These are phyloP conservation scores for Pelargonium australe DNA, from an alignment of 441 rosid genomes.

Conservation along the genomic window DNA sequence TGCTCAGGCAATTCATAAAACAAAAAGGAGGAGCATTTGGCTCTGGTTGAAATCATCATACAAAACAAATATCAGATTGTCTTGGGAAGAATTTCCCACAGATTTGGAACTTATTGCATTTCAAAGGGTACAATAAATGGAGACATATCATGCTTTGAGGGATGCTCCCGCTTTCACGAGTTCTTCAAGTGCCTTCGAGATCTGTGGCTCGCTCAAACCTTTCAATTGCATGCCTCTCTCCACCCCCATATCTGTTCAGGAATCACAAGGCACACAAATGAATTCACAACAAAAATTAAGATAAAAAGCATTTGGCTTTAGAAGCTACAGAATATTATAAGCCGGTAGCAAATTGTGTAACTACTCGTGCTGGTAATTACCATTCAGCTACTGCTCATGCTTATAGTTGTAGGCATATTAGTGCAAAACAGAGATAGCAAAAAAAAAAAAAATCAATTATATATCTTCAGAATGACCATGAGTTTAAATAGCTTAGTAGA, in stretches of 20 bases:
- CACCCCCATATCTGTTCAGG: slow-evolving; percentile 63
- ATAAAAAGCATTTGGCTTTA: not conserved
- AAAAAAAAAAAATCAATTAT: too few relatives aligned
- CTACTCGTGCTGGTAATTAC: too few relatives aligned
- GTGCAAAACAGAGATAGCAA: too few relatives aligned
- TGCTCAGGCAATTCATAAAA: not conserved
- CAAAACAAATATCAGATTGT: not conserved
- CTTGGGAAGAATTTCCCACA: slow-evolving; percentile 2
- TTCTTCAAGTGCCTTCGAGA: slow-evolving; percentile 64
- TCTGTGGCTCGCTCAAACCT: slow-evolving; percentile 60
- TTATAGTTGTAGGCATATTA: too few relatives aligned
- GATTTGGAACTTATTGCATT: slow-evolving; percentile 22
- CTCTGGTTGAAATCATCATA: not conserved
- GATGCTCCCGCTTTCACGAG: slow-evolving; percentile 55
- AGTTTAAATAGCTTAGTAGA: too few relatives aligned
- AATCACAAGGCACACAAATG: not conserved
- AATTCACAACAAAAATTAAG: slow-evolving; percentile 8
- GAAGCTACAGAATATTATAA: too few relatives aligned
- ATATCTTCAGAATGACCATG: too few relatives aligned
- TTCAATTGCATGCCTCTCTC: slow-evolving; percentile 74
- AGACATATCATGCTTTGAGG: slow-evolving; percentile 29
- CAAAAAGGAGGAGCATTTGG: too few relatives aligned
- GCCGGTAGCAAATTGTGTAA: too few relatives aligned
- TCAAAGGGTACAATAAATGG: slow-evolving; percentile 9
- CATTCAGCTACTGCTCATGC: too few relatives aligned